Conservation (phyloP, 495 filamentous ascomycete species). For the Hyaloscypha finlandica region DNA sequence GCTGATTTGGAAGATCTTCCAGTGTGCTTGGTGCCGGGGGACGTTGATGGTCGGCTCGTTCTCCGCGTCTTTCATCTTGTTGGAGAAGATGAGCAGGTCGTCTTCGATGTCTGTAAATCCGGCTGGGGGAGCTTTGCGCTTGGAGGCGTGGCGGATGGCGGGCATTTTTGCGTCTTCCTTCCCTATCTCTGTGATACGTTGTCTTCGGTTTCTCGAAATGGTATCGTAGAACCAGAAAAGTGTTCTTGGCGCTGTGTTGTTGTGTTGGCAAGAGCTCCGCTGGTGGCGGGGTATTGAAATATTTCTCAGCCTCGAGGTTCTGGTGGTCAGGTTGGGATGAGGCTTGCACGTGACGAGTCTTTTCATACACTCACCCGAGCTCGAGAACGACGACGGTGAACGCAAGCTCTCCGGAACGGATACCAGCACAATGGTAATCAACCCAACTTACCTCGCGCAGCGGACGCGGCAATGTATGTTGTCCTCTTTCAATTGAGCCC, state of each 20-base stretch:
- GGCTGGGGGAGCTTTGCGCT: conserved; percentile 87
- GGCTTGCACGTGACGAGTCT: conserved; percentile 17
- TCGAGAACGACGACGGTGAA: conserved; percentile 6
- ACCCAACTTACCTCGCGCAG: conserved; percentile 90
- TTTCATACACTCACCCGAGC: conserved; percentile 25
- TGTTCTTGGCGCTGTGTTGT: not conserved
- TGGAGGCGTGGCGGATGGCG: conserved; percentile 72
- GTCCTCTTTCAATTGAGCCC: conserved; percentile 18
- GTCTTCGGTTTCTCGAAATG: not conserved
- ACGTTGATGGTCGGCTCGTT: conserved; percentile 59
- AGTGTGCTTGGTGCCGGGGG: conserved; percentile 80
- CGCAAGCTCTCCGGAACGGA: not conserved
- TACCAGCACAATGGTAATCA: conserved; percentile 64
- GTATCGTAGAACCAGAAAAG: not conserved
- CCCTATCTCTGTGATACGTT: not conserved
- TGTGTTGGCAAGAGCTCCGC: conserved; percentile 4
- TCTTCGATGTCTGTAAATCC: conserved; percentile 98
- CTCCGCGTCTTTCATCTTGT: conserved; percentile 99
- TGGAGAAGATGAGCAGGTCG: conserved; percentile 90
- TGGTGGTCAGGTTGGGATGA: not conserved
- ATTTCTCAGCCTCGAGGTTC: conserved; percentile 24
- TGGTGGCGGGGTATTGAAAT: conserved; percentile 20
- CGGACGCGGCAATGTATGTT: conserved; percentile 86
- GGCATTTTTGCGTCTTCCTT: conserved; percentile 63
- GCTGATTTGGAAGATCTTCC: conserved; percentile 97